Percentiles rank a stretch among this genome's conserved stretches.
Conservation (phyloP, 2,329 filamentous ascomycete genomes). For the Cadophora sp. region DNA sequence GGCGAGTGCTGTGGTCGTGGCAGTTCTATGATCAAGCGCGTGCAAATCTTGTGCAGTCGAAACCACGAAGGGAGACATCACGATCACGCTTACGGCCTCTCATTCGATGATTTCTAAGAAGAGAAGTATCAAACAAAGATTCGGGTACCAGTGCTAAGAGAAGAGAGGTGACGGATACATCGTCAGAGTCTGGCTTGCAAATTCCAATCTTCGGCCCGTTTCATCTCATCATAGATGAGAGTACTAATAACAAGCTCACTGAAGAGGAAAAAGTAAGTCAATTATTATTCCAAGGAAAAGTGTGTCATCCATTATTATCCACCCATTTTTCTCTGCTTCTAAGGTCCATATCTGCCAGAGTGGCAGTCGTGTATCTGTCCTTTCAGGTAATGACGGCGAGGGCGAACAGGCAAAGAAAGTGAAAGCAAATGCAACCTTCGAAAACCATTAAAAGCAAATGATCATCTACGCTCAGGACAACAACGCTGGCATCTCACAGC, state of each 20-base stretch:
- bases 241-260: not conserved
- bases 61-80: too few relatives aligned
- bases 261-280: not conserved
- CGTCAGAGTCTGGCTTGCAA: not conserved
- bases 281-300: not conserved
- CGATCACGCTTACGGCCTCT: too few relatives aligned
- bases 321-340: not conserved
- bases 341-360: not conserved
- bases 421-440: not conserved
- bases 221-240: not conserved
- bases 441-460: not conserved
- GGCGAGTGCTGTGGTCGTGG: too few relatives aligned
- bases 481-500: not conserved
- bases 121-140: too few relatives aligned
- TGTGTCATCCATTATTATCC: not conserved
- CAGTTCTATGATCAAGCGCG: too few relatives aligned
- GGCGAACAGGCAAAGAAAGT: not conserved
- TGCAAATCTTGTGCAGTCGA: too few relatives aligned
- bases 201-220: not conserved
- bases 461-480: not conserved
- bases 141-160: too few relatives aligned
- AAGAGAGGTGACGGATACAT: not conserved
- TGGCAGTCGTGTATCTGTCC: not conserved
- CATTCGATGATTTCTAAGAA: too few relatives aligned
- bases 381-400: not conserved